Evolutionary conservation across 2,329 filamentous ascomycete genomes (phyloP).

Genomic region (Fusarium poae): DNA sequence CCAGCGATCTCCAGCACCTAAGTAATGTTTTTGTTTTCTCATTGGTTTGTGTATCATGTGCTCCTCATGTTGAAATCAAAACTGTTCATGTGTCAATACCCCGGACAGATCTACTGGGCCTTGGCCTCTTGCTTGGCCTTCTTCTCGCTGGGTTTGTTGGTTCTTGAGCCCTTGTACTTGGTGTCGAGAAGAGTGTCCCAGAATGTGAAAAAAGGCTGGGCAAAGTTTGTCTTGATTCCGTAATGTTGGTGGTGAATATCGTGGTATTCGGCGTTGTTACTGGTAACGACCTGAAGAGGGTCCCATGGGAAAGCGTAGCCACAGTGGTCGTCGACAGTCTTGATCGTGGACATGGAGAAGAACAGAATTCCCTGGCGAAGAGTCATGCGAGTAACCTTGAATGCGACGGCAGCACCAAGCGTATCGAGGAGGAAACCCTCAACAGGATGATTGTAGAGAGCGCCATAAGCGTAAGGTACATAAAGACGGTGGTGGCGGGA

Average conservation of each 20-base stretch:
- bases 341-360: slow-evolving; percentile 89
- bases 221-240: slow-evolving; percentile 97
- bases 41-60: slow-evolving; percentile 35
- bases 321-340: slow-evolving; percentile 98
- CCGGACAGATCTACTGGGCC: slow-evolving; percentile 28
- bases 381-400: slow-evolving; percentile 85
- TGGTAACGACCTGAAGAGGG: slow-evolving; percentile 89
- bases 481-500: slow-evolving; percentile 96
- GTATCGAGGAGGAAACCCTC: slow-evolving; percentile 96
- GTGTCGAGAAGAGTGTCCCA: slow-evolving; percentile 90
- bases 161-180: slow-evolving; percentile 78
- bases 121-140: slow-evolving; percentile 33
- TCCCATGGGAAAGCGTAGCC: slow-evolving; percentile 97
- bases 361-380: slow-evolving; percentile 88
- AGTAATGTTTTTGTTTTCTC: slow-evolving; percentile 29
- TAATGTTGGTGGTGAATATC: slow-evolving; percentile 99
- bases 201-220: slow-evolving; percentile 93
- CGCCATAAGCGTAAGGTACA: slow-evolving; percentile 96
- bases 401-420: slow-evolving; percentile 84
- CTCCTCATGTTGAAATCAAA: slow-evolving; percentile 42
- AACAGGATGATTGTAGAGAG: slow-evolving; percentile 95
- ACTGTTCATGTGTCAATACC: slow-evolving; percentile 41
- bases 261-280: slow-evolving; percentile 96
- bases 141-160: slow-evolving; percentile 55
- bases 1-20: slow-evolving; percentile 32